Percentiles rank a stretch among this genome's conserved stretches.
phyloP scores from a whole-genome alignment of 257 asterid genomes.

The Rehmannia glutinosa region DNA sequence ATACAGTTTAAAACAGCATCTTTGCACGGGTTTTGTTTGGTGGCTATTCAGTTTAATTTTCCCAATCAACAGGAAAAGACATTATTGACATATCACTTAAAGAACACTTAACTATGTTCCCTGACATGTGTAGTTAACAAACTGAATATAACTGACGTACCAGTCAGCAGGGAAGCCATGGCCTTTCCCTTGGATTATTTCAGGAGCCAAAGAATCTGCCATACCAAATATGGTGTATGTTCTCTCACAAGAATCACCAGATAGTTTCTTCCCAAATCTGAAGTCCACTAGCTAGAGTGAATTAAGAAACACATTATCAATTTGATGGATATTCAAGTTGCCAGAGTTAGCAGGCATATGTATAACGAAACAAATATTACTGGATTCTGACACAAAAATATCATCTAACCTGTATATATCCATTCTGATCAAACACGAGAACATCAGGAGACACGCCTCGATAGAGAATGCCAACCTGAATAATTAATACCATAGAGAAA shows the following conservation, averaged over 20 bases:
- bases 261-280: constrained; percentile 77
- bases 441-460: constrained; percentile 88
- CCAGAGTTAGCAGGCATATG: constrained; percentile 4
- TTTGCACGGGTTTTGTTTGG: too few relatives aligned
- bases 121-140: constrained; percentile 9
- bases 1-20: too few relatives aligned
- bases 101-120: neutral
- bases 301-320: constrained; percentile 31
- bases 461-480: constrained; percentile 71
- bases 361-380: neutral
- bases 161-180: constrained; percentile 92
- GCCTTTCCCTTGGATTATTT: constrained; percentile 90
- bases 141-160: constrained; percentile 39
- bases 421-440: constrained; percentile 66
- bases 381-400: constrained; percentile 5
- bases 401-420: constrained; percentile 70
- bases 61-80: neutral
- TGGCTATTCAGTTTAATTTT: neutral
- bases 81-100: neutral
- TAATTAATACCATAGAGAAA: constrained; percentile 15
- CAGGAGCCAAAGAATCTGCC: constrained; percentile 91
- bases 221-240: constrained; percentile 84
- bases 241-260: constrained; percentile 56
- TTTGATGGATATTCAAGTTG: constrained; percentile 5
- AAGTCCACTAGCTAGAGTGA: constrained; percentile 81